Evolutionary conservation across 2,329 filamentous ascomycete species (phyloP).

Genomic region (Zasmidium citrigriseum): DNA sequence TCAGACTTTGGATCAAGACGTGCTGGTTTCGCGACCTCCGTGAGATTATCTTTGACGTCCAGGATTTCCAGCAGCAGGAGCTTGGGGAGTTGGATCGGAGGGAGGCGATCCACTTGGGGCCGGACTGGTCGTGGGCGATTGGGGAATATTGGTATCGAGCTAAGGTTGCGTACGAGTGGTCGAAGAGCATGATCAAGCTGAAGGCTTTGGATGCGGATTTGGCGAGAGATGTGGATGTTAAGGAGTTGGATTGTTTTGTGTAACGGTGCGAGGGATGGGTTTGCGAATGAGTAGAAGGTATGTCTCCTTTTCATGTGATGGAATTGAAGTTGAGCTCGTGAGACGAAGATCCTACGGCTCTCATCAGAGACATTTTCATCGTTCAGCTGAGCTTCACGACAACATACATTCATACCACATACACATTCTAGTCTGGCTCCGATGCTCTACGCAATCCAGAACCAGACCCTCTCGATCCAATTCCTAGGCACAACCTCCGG

Average conservation of each 20-base stretch:
- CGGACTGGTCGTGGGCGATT: background rate
- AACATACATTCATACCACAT: too few species aligned
- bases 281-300: too few species aligned
- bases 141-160: background rate
- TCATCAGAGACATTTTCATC: too few species aligned
- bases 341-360: too few species aligned
- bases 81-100: background rate
- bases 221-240: background rate
- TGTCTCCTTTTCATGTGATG: too few species aligned
- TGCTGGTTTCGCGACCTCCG: background rate
- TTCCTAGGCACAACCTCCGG: slow-evolving; percentile 46
- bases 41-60: background rate
- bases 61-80: background rate
- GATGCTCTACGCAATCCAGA: slow-evolving; percentile 48
- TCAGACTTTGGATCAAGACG: background rate
- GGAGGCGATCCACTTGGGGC: background rate
- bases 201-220: background rate
- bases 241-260: too few species aligned
- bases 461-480: slow-evolving; percentile 50
- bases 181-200: background rate
- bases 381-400: too few species aligned
- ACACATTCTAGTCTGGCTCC: too few species aligned
- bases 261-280: too few species aligned
- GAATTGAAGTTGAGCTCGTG: too few species aligned
- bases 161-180: background rate